These are phyloP conservation scores for Vachellia pachyceras DNA, from an alignment of 306 rosid genomes.

Conservation along the genomic window DNA sequence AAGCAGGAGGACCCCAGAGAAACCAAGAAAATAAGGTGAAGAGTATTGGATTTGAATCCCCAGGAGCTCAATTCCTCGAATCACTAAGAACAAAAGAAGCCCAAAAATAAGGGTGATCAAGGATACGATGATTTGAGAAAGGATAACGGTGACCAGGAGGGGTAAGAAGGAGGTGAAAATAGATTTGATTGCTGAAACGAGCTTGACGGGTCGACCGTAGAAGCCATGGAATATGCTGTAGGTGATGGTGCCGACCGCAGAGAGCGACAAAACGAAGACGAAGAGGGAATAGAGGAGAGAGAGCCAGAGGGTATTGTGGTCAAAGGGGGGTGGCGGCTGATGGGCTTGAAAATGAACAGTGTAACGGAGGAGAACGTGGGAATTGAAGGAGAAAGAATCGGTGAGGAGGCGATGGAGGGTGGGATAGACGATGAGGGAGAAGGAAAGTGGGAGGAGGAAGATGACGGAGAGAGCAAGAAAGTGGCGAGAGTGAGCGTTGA, in stretches of 20 bases:
- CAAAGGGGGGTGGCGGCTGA: neutral
- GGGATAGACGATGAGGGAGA: slow-evolving; percentile 48
- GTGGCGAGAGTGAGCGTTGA: slow-evolving; percentile 61
- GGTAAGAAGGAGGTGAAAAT: slow-evolving; percentile 49
- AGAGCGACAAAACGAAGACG: slow-evolving; percentile 38
- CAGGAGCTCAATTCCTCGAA: slow-evolving; percentile 21
- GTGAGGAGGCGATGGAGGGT: slow-evolving; percentile 46
- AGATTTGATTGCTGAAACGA: slow-evolving; percentile 56
- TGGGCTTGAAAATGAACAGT: neutral
- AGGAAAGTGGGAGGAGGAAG: slow-evolving; percentile 70
- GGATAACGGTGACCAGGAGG: slow-evolving; percentile 43
- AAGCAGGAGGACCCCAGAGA: slow-evolving; percentile 17
- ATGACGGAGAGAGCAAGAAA: slow-evolving; percentile 58
- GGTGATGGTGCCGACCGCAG: slow-evolving; percentile 60
- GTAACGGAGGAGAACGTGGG: slow-evolving; percentile 25
- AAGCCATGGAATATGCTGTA: slow-evolving; percentile 58
- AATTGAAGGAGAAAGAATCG: neutral
- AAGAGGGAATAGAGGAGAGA: slow-evolving; percentile 37
- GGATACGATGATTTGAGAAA: slow-evolving; percentile 21
- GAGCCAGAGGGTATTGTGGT: neutral
- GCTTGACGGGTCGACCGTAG: slow-evolving; percentile 55
- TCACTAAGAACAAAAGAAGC: slow-evolving; percentile 25
- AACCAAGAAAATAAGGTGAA: slow-evolving; percentile 42
- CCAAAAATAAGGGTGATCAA: slow-evolving; percentile 3
- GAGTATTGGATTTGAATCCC: slow-evolving; percentile 35